A percentile compares a stretch with the other conserved stretches of the same genome.
Conservation (phyloP, 345 rosid species). For the Bruguiera parviflora region DNA sequence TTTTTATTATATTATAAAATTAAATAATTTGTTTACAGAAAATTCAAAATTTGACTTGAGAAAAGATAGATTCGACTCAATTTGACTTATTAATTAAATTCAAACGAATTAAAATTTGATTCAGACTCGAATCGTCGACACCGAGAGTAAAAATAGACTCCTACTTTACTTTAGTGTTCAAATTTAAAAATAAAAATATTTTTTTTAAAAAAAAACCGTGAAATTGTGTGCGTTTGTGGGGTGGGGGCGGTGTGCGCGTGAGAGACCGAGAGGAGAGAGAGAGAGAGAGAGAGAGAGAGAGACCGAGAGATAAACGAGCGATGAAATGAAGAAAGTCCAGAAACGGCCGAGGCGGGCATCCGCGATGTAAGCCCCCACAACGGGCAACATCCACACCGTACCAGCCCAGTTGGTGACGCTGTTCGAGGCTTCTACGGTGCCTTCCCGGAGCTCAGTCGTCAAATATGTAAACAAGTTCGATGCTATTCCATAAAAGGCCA, state of each 20-base stretch:
- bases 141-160: no score
- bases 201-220: no score
- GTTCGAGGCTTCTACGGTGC: slow-evolving; percentile 57
- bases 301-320: slow-evolving; percentile 45
- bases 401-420: slow-evolving; percentile 68
- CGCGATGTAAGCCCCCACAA: slow-evolving; percentile 56
- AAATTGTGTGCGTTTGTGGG: slow-evolving; percentile 1
- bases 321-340: slow-evolving; percentile 50
- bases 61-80: no score
- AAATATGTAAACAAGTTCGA: slow-evolving; percentile 54
- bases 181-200: no score
- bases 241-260: slow-evolving; percentile 1
- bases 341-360: slow-evolving; percentile 62
- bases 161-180: no score
- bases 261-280: no score
- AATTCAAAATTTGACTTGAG: no score
- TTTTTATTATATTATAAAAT: no score
- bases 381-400: slow-evolving; percentile 55
- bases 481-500: slow-evolving; percentile 66
- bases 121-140: no score
- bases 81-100: no score
- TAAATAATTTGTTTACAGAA: no score
- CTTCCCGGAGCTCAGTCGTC: slow-evolving; percentile 47
- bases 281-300: neutral
- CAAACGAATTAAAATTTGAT: no score